Evolutionary conservation across 140 eudicot species (phyloP), one percentile per base, ranked within the genome.

Genomic region (Flaveria floridana): DNA sequence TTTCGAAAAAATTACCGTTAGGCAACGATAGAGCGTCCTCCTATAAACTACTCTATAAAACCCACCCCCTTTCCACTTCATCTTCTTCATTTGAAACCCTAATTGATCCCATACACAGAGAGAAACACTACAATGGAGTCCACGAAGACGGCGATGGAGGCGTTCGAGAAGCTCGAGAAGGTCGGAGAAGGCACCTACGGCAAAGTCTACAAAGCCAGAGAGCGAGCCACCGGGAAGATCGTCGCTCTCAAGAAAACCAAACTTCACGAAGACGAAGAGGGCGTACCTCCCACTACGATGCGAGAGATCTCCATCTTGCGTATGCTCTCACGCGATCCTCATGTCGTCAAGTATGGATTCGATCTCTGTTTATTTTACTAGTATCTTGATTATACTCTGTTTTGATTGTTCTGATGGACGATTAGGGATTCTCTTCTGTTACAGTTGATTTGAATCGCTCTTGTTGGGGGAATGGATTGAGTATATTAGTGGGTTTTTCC

Each of bases 141-240:
- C 26, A 66, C 76, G 3, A 84, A 81, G 61, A 76, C 89, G 6
- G 90, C 92, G 13, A 94, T 90, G 99, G 99, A 94, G 4, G 90
- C 94, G 0, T 94, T 83, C 77, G 99, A 90, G 89, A 94, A 90
- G 85, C 84, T 94, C 6, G 96, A 94, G 85, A 94, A 94, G 68
- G 99, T 94, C 11, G 99, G 99, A 3, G 97, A 94, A 76, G 97
- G 99, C 42, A 88, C 97, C 2, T 94, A 94, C 71, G 99, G 99
- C 1, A 90, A 94, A 71, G 99, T 94, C 9, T 94, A 94, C 79
- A 79, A 88, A 81, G 99, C 99, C 5, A 77, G 96, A 75, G 99
- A 90, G 47, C 85, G 79, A 64, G 88, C 94, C 12, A 93, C 94
- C n/a, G 99, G 97, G 0, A 84, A 88, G 42, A 93, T 93, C 28